Evolutionary conservation across 306 rosid genomes (phyloP), one percentile per base, ranked within the genome.

Genomic region (Lathyrus tuberosus): DNA sequence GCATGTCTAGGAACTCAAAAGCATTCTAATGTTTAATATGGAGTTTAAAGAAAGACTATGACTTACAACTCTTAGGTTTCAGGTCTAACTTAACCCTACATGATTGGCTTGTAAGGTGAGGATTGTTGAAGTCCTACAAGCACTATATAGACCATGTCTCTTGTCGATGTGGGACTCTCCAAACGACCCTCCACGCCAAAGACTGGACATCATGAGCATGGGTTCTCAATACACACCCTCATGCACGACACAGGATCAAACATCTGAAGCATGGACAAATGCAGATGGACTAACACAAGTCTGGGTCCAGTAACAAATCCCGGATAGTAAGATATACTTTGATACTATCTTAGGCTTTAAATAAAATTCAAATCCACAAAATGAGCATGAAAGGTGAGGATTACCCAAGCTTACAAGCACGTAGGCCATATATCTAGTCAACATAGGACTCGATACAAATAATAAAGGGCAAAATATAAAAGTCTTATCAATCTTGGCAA

Each of bases 1-100:
- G 44, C 54, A 73, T 73, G n/a, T 63, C 56, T 10, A 26, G 43
- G 22, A 28, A 72, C 26, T 37, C 62, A 48, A 48, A 48, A 48
- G 42, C 63, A 49, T 43, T 38, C 43, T 47, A 26, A 5, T 73
- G 44, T 63, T 63, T 31, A 47, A 10, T 43, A 9, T 40, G 40
- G 42, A 52, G 42, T 41, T 42, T 22, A 18, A 52, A 54, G 30
- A 65, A 56, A 14, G 42, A 13, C 46, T 28, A 13, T 51, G 61
- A 35, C 41, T 44, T 41, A 65, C 8, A 51, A 16, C 33, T 52
- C 59, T 20, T 52, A 11, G 31, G 30, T 52, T 52, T 52, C 3
- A 28, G 59, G 13, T 14, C 59, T 11, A 52, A 52, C 7, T 10
- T 52, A 52, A 52, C 30, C 59, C 33, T 52, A 52, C 59, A 52